These are phyloP conservation scores for Citrus sinensis DNA, from an alignment of 345 rosid genomes.

Conservation along the genomic window DNA sequence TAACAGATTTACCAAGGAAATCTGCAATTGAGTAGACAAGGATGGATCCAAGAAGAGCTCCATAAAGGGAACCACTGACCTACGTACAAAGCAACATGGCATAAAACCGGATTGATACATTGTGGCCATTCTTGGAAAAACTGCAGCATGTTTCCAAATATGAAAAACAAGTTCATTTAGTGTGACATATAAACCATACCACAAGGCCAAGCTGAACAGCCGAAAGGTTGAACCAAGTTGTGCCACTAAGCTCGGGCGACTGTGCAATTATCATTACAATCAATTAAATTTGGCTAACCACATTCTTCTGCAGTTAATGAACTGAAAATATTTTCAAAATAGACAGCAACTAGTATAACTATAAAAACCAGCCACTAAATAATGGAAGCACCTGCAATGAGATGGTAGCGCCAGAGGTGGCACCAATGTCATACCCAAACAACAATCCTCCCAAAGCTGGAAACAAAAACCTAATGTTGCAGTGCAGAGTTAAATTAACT, in stretches of 20 bases:
- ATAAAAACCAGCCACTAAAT: neutral
- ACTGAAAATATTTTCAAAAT: neutral
- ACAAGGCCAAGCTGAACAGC: slow-evolving; percentile 92
- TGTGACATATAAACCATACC: slow-evolving; percentile 45
- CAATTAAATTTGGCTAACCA: slow-evolving; percentile 15
- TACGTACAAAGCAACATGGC: slow-evolving; percentile 28
- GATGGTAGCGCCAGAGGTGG: slow-evolving; percentile 89
- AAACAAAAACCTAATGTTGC: slow-evolving; percentile 63
- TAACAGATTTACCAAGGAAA: slow-evolving; percentile 63
- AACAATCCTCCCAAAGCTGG: slow-evolving; percentile 91
- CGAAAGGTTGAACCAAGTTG: slow-evolving; percentile 82
- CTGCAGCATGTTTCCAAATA: slow-evolving; percentile 8
- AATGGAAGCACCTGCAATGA: slow-evolving; percentile 63
- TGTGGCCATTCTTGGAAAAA: neutral
- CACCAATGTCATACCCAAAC: slow-evolving; percentile 97
- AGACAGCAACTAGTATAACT: neutral
- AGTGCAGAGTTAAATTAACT: slow-evolving; percentile 5
- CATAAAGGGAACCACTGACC: slow-evolving; percentile 98
- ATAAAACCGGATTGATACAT: neutral
- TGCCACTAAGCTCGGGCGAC: slow-evolving; percentile 88
- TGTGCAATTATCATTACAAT: slow-evolving; percentile 22
- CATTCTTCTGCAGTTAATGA: neutral
- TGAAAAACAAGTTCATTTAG: neutral
- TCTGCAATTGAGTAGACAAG: slow-evolving; percentile 85
- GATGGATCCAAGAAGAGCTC: slow-evolving; percentile 89